Base-by-base conservation (phyloP, 75 land plant species). In the Gnetum montanum region DNA sequence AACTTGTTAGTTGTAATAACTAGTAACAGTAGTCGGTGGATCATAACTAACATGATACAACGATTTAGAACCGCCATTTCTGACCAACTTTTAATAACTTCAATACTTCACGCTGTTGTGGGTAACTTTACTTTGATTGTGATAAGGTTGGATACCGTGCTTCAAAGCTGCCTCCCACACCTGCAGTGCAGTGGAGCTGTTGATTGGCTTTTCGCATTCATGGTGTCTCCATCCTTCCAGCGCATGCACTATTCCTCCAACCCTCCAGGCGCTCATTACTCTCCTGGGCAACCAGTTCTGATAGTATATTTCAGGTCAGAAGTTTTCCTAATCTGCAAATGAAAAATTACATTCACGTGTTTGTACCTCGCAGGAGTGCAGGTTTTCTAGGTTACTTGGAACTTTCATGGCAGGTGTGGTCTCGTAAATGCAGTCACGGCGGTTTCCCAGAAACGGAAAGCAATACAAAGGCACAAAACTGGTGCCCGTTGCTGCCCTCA, bases 311-410 rank as follows among this genome's bases (percentile, higher is more conserved):
- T n/a, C n/a, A n/a, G n/a, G n/a, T n/a, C n/a, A n/a, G n/a, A n/a
- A n/a, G n/a, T n/a, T n/a, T n/a, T n/a, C n/a, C n/a, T n/a, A n/a
- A n/a, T n/a, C n/a, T n/a, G n/a, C n/a, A n/a, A n/a, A n/a, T n/a
- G n/a, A n/a, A n/a, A n/a, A n/a, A n/a, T n/a, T n/a, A n/a, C n/a
- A n/a, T n/a, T n/a, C n/a, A n/a, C n/a, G n/a, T n/a, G n/a, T n/a
- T n/a, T n/a, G n/a, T 24, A 79, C 83, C 86, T 79, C 83, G 18
- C 83, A 83, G 27, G 73, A 28, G 49, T 83, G 68, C 37, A 79
- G 29, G 37, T 79, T 75, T 46, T 71, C 65, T 3, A 79, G 37
- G 30, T 34, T 24, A 20, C 26, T 28, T 4, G 86, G 89, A 40
- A 69, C 44, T 30, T 25, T 12, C 74, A 85, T 72, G 1, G 85